phyloP scores from a whole-genome alignment of 768 basidiomycete species.

The Agrocybe praecox region DNA sequence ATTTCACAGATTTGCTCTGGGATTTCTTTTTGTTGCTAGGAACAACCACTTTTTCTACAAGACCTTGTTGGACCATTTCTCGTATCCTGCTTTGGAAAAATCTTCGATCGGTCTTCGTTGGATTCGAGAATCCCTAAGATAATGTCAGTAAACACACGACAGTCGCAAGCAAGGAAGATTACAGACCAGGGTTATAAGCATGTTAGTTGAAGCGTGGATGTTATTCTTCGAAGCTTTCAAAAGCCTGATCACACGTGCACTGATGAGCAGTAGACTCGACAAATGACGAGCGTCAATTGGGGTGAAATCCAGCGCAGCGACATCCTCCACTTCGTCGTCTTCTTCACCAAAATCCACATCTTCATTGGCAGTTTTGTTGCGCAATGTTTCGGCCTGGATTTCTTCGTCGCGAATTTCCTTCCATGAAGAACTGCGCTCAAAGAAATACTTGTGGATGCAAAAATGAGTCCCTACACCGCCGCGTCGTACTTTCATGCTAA shows the following conservation, averaged over 20 bases:
- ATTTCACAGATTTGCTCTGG: conserved; percentile 53
- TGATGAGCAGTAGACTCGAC: conserved; percentile 73
- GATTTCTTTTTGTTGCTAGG: conserved; percentile 57
- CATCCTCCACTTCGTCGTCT: conserved; percentile 29
- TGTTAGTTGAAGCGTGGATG: conserved; percentile 73
- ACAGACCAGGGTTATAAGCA: conserved; percentile 76
- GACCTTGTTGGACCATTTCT: conserved; percentile 70
- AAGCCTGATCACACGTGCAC: conserved; percentile 69
- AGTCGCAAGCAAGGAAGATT: background rate
- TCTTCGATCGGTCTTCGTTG: conserved; percentile 76
- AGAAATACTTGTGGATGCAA: conserved; percentile 84
- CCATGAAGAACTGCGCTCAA: conserved; percentile 76
- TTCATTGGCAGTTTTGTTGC: conserved; percentile 24
- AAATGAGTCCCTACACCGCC: conserved; percentile 79
- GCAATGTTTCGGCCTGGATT: conserved; percentile 40
- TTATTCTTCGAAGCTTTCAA: conserved; percentile 69
- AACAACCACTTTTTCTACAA: conserved; percentile 76
- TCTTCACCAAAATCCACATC: conserved; percentile 32
- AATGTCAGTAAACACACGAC: background rate
- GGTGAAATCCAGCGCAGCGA: conserved; percentile 53
- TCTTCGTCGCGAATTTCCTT: conserved; percentile 76
- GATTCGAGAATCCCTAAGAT: conserved; percentile 71
- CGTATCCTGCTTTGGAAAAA: conserved; percentile 78
- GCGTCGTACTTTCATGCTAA: conserved; percentile 74
- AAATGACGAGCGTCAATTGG: conserved; percentile 80